These are phyloP conservation scores for Physocladia obscura DNA, from an alignment of 192 early-diverging fungal genomes.

Conservation along the genomic window DNA sequence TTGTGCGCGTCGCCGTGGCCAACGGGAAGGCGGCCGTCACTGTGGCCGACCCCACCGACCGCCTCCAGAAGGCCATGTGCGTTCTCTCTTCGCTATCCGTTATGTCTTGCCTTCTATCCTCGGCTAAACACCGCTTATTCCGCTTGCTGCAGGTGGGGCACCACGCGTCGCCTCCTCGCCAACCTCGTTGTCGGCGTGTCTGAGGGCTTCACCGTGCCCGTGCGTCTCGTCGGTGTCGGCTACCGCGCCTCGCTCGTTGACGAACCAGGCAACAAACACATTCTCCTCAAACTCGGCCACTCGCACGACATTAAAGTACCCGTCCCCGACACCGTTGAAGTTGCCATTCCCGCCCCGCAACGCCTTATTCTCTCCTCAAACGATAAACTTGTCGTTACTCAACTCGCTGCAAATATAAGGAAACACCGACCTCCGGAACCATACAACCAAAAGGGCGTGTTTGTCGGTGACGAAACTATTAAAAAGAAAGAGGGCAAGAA, in stretches of 20 bases:
- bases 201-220: slow-evolving; percentile 80
- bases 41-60: slow-evolving; percentile 60
- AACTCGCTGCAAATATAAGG: slow-evolving; percentile 90
- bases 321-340: slow-evolving; percentile 78
- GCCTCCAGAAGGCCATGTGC: slow-evolving; percentile 83
- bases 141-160: slow-evolving; percentile 73
- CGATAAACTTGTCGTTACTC: slow-evolving; percentile 77
- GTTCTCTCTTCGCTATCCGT: too few species aligned
- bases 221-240: slow-evolving; percentile 90
- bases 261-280: slow-evolving; percentile 24
- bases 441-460: slow-evolving; percentile 99
- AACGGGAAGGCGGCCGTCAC: slow-evolving; percentile 28
- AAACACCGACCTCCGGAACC: slow-evolving; percentile 93
- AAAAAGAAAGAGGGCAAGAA: slow-evolving; percentile 98
- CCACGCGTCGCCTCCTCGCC: slow-evolving; percentile 82
- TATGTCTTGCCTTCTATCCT: not conserved
- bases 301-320: slow-evolving; percentile 78
- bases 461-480: slow-evolving; percentile 97
- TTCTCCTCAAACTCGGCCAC: slow-evolving; percentile 84
- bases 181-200: slow-evolving; percentile 86
- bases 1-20: slow-evolving; percentile 52
- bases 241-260: slow-evolving; percentile 74
- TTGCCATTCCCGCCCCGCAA: slow-evolving; percentile 75
- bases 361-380: slow-evolving; percentile 78
- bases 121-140: not conserved